These are phyloP conservation scores for Heliamphora exappendiculata DNA, from an alignment of 148 eudicot genomes.

Conservation along the genomic window DNA sequence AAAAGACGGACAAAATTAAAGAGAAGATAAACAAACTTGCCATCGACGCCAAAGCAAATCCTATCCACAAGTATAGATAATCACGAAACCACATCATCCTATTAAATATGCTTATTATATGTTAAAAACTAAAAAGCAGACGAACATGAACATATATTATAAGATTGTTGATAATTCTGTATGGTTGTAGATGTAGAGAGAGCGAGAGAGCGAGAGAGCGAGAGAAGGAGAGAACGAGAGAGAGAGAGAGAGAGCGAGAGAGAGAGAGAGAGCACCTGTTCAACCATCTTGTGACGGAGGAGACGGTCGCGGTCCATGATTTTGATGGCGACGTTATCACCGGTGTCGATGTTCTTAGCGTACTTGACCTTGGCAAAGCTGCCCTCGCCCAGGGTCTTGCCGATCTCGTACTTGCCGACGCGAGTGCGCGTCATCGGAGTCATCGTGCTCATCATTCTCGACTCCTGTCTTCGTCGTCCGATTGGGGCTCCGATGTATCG, in stretches of 20 bases:
- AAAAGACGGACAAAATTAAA: not conserved
- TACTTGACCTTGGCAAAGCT: slow-evolving; percentile 78
- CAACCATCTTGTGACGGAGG: slow-evolving; percentile 72
- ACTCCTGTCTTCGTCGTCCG: not conserved
- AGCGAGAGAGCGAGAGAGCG: not conserved
- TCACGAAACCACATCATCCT: not conserved
- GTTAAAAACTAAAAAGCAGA: not conserved
- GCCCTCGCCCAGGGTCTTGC: slow-evolving; percentile 76
- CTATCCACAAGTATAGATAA: not conserved
- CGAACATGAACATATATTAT: not conserved
- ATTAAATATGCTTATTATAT: not conserved
- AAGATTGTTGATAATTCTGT: no score
- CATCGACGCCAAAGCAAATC: no score
- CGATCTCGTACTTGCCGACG: slow-evolving; percentile 76
- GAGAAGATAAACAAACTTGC: not conserved
- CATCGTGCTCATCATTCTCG: slow-evolving; percentile 23
- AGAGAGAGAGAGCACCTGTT: slow-evolving; percentile 55
- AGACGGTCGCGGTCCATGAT: slow-evolving; percentile 64
- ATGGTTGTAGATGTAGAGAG: no score
- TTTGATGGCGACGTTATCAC: slow-evolving; percentile 61
- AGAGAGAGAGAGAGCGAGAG: no score
- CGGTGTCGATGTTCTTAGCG: slow-evolving; percentile 48
- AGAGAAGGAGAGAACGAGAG: not conserved
- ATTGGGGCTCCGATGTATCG: no score
- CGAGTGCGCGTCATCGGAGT: slow-evolving; percentile 41